phyloP scores from a whole-genome alignment of 2,329 filamentous ascomycete genomes.

The Emmonsia crescens region DNA sequence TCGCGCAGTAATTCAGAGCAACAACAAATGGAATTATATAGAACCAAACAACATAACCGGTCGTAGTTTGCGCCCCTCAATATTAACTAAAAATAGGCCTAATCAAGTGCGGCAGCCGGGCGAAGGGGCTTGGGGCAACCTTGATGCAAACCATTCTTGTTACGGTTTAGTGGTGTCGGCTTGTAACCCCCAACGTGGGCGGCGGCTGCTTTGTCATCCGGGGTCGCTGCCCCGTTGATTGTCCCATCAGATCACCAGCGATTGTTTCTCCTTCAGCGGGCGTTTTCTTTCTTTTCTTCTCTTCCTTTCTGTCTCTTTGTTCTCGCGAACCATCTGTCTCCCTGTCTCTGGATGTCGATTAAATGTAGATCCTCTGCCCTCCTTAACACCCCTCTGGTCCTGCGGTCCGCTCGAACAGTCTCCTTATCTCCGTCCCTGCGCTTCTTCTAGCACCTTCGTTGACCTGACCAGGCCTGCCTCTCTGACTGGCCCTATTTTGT shows the following conservation, averaged over 20 bases:
- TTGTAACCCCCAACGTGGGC: too few species aligned
- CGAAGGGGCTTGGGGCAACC: too few species aligned
- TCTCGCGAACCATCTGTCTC: background rate
- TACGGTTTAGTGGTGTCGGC: background rate
- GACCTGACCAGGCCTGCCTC: background rate
- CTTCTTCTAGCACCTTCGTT: conserved; percentile 2
- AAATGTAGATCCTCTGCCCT: background rate
- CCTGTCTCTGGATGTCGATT: background rate
- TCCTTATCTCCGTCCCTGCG: background rate
- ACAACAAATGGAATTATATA: background rate
- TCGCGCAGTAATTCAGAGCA: background rate
- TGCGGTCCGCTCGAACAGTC: background rate
- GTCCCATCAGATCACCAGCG: background rate
- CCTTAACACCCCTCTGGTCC: background rate
- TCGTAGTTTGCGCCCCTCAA: background rate
- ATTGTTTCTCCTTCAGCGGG: background rate
- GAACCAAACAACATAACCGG: background rate
- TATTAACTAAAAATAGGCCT: background rate
- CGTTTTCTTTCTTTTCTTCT: background rate
- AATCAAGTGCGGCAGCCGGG: too few species aligned
- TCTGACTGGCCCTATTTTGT: background rate
- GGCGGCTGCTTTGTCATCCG: background rate
- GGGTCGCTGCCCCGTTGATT: background rate
- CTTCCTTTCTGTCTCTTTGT: background rate
- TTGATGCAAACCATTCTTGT: too few species aligned